Percentiles rank a stretch among this genome's conserved stretches.
Conservation (phyloP, 352 stramenopile species). For the Globisporangium echinulatum region DNA sequence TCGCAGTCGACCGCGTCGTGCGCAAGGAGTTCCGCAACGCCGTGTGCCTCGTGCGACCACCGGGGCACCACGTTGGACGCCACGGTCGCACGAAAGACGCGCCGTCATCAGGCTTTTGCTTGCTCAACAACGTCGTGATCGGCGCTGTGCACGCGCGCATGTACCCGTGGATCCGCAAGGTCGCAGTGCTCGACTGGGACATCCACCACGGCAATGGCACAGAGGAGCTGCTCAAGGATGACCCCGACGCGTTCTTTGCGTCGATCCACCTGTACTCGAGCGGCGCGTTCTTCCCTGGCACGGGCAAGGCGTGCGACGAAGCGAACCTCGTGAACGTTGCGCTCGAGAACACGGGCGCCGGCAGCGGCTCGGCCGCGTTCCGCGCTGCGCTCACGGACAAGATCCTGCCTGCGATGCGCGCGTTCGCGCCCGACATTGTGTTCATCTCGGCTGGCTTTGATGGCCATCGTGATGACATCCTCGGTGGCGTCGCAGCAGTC, state of each 20-base stretch:
- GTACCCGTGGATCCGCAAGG: constrained; percentile 86
- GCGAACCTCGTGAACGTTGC: constrained; percentile 75
- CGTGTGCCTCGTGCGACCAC: constrained; percentile 86
- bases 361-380: constrained; percentile 64
- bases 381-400: constrained; percentile 44
- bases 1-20: constrained; percentile 76
- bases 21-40: constrained; percentile 76
- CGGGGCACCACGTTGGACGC: constrained; percentile 89
- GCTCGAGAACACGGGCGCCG: constrained; percentile 58
- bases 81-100: constrained; percentile 65
- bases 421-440: constrained; percentile 76
- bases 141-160: constrained; percentile 95
- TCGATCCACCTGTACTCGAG: constrained; percentile 78
- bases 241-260: constrained; percentile 77
- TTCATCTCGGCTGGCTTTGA: constrained; percentile 88
- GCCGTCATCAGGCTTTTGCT: constrained; percentile 92
- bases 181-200: constrained; percentile 98
- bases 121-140: constrained; percentile 99
- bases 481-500: constrained; percentile 69
- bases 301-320: constrained; percentile 49
- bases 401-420: constrained; percentile 69
- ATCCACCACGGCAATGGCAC: constrained; percentile 99
- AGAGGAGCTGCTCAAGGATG: constrained; percentile 84
- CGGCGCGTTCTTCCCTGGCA: constrained; percentile 75
- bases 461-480: constrained; percentile 78